A percentile compares a stretch with the other conserved stretches of the same genome.
phyloP scores from a whole-genome alignment of 306 rosid genomes.

The Castanea mollissima region DNA sequence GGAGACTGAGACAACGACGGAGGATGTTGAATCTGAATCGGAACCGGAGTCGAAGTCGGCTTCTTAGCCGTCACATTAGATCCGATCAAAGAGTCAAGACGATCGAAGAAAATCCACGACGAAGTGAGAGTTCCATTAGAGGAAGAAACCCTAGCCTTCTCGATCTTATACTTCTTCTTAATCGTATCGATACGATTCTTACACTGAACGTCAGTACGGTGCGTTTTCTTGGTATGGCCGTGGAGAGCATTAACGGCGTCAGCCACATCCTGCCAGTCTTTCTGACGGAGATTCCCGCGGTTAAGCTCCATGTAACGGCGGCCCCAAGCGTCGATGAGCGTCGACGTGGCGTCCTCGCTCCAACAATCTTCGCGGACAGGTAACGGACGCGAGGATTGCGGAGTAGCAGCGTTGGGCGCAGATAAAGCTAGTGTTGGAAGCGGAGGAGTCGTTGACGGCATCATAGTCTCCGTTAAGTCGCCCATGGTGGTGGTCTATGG shows the following conservation, averaged over 20 bases:
- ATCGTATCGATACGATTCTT: slow-evolving; percentile 93
- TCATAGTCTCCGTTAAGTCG: slow-evolving; percentile 51
- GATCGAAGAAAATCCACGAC: slow-evolving; percentile 77
- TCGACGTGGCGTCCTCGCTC: slow-evolving; percentile 90
- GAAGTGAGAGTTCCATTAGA: slow-evolving; percentile 51
- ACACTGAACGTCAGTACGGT: slow-evolving; percentile 94
- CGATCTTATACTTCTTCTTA: slow-evolving; percentile 90
- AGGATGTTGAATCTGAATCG: slow-evolving; percentile 12
- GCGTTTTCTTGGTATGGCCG: slow-evolving; percentile 83
- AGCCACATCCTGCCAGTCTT: slow-evolving; percentile 98
- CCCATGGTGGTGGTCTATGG: slow-evolving; percentile 44
- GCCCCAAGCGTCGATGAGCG: slow-evolving; percentile 92
- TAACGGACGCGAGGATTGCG: slow-evolving; percentile 41
- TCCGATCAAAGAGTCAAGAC: slow-evolving; percentile 66
- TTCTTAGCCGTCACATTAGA: slow-evolving; percentile 47
- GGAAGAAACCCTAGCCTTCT: slow-evolving; percentile 76
- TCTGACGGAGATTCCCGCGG: slow-evolving; percentile 97
- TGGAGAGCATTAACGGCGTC: slow-evolving; percentile 93
- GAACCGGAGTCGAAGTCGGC: slow-evolving; percentile 17
- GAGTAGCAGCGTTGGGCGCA: too few species aligned
- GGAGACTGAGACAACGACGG: slow-evolving; percentile 69
- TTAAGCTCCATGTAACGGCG: slow-evolving; percentile 87
- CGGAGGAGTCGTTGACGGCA: slow-evolving; percentile 42
- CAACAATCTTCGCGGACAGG: slow-evolving; percentile 98
- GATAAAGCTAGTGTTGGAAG: not conserved